These are phyloP conservation scores for Sporothrix mexicana DNA, from an alignment of 2,329 filamentous ascomycete genomes.

Conservation along the genomic window DNA sequence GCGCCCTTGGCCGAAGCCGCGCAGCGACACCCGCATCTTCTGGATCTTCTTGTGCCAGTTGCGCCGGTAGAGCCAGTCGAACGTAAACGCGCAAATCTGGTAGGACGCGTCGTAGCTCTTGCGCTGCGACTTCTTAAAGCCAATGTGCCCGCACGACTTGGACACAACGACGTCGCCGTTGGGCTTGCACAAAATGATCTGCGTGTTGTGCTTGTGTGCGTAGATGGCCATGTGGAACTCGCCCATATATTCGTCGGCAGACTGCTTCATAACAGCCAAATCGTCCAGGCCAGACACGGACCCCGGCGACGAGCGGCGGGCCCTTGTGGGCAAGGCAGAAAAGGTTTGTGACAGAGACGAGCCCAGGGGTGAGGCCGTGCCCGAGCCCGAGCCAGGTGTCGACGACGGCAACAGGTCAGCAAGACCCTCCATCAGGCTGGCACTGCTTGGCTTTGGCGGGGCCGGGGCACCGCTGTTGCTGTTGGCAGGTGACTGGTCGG, in stretches of 20 bases:
- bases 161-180: constrained; percentile 80
- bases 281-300: constrained; percentile 29
- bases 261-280: constrained; percentile 37
- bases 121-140: constrained; percentile 83
- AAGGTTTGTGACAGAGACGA: neutral
- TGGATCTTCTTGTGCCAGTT: constrained; percentile 78
- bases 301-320: neutral
- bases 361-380: neutral
- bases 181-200: constrained; percentile 87
- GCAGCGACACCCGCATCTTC: constrained; percentile 77
- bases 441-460: constrained; percentile 26
- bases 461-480: neutral
- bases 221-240: constrained; percentile 88
- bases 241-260: constrained; percentile 46
- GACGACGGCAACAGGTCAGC: constrained; percentile 36
- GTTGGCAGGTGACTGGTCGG: constrained; percentile 25
- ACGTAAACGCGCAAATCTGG: constrained; percentile 82
- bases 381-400: too few relatives aligned
- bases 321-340: too few relatives aligned
- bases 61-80: constrained; percentile 82
- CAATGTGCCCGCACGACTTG: constrained; percentile 79
- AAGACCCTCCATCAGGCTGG: constrained; percentile 37
- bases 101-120: constrained; percentile 90
- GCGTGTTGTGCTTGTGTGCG: constrained; percentile 90
- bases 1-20: constrained; percentile 84